These are phyloP conservation scores for Davidsoniella australis DNA, from an alignment of 2,329 filamentous ascomycete species.

Conservation along the genomic window DNA sequence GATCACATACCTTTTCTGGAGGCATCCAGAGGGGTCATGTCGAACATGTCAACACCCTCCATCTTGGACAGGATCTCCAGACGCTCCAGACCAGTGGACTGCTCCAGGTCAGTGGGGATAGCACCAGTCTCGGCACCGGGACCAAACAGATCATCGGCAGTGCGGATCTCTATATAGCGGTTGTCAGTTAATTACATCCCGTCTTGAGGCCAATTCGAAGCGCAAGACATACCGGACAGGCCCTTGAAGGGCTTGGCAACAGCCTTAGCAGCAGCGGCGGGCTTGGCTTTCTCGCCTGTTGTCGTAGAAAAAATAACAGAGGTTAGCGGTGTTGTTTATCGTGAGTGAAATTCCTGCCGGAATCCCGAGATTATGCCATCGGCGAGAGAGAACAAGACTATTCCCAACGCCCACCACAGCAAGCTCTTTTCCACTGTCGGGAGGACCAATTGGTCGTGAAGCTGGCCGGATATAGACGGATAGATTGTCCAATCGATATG, in stretches of 20 bases:
- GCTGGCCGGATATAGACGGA: too few relatives aligned
- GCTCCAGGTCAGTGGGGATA: slow-evolving; percentile 85
- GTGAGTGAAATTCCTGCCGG: background rate
- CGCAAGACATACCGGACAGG: slow-evolving; percentile 27
- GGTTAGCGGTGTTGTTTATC: background rate
- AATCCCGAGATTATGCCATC: background rate
- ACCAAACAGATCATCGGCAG: slow-evolving; percentile 63
- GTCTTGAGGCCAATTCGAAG: slow-evolving; percentile 4
- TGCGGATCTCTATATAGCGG: slow-evolving; percentile 54
- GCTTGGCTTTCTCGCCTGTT: slow-evolving; percentile 14
- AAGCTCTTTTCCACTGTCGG: background rate
- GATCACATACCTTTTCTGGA: slow-evolving; percentile 55
- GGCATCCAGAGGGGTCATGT: slow-evolving; percentile 91
- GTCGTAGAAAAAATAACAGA: background rate
- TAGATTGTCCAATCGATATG: too few relatives aligned
- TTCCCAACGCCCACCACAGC: background rate
- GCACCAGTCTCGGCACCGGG: slow-evolving; percentile 69
- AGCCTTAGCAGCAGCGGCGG: slow-evolving; percentile 17
- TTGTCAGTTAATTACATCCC: background rate
- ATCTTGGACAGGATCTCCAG: slow-evolving; percentile 98
- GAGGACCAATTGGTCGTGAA: too few relatives aligned
- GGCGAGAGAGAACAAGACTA: background rate
- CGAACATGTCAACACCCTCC: slow-evolving; percentile 94
- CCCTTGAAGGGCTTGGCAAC: slow-evolving; percentile 29
- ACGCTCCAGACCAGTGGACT: slow-evolving; percentile 93